A percentile compares a stretch with the other conserved stretches of the same genome.
Evolutionary conservation across 2,329 filamentous ascomycete species (phyloP).

Genomic region (Alternaria postmessia): DNA sequence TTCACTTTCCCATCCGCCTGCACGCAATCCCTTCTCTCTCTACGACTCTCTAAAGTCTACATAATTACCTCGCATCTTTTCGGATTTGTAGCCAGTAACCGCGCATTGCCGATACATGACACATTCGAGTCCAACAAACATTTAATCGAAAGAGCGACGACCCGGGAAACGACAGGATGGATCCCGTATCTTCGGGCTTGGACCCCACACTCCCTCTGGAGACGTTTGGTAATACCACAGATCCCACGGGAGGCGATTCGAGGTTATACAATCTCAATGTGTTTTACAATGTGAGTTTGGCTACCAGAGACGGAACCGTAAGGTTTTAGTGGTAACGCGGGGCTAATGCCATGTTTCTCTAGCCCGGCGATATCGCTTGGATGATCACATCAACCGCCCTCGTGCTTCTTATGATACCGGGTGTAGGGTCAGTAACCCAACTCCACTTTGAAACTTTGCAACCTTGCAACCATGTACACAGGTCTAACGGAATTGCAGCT

Average conservation of each 20-base stretch:
- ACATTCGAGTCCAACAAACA: not conserved
- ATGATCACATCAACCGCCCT: constrained; percentile 78
- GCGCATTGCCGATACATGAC: not conserved
- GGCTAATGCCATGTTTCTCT: constrained; percentile 34
- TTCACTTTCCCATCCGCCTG: constrained; percentile 20
- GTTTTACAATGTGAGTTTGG: constrained; percentile 74
- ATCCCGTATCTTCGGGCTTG: constrained; percentile 35
- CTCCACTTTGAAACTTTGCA: not conserved
- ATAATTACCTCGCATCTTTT: not conserved
- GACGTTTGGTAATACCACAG: constrained; percentile 65
- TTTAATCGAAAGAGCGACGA: not conserved
- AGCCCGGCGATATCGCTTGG: constrained; percentile 86
- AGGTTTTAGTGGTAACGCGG: constrained; percentile 25
- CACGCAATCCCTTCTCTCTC: constrained; percentile 38
- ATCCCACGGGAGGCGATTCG: constrained; percentile 71
- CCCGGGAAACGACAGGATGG: constrained; percentile 30
- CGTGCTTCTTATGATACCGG: constrained; percentile 91
- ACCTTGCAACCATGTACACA: not conserved
- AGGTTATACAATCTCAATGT: constrained; percentile 78
- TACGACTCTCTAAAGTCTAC: constrained; percentile 8
- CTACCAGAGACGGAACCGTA: not conserved
- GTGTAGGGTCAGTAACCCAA: constrained; percentile 68
- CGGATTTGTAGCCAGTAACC: not conserved
- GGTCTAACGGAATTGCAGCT: constrained; percentile 57
- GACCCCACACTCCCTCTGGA: constrained; percentile 46